Evolutionary conservation across 2,329 filamentous ascomycete genomes (phyloP).

Genomic region (Penicillium palitans): DNA sequence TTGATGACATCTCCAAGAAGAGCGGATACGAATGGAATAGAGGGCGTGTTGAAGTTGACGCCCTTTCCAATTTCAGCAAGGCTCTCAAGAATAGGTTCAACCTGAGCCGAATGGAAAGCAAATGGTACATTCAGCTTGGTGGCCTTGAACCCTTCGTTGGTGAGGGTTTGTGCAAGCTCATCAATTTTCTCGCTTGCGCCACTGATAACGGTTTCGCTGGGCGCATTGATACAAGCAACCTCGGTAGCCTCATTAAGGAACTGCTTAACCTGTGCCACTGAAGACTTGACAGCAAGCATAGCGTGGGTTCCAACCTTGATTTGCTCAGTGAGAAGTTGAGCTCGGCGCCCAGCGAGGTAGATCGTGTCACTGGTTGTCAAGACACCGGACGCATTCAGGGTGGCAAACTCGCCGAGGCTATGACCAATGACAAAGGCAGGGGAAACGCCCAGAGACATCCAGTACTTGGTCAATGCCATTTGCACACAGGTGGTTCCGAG

Average conservation of each 20-base stretch:
- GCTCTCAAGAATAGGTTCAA: constrained; percentile 47
- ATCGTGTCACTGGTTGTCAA: constrained; percentile 46
- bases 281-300: constrained; percentile 47
- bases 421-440: constrained; percentile 31
- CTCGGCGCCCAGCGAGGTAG: constrained; percentile 63
- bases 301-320: constrained; percentile 45
- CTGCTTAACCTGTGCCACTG: constrained; percentile 35
- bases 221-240: constrained; percentile 47
- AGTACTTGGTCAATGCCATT: constrained; percentile 43
- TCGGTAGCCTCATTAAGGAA: constrained; percentile 34
- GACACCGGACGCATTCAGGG: constrained; percentile 39
- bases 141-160: constrained; percentile 40
- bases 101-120: constrained; percentile 50
- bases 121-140: constrained; percentile 48
- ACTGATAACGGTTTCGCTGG: constrained; percentile 47
- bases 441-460: constrained; percentile 32
- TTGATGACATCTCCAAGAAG: constrained; percentile 46
- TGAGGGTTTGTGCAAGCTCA: constrained; percentile 36
- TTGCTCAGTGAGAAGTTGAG: constrained; percentile 42
- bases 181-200: constrained; percentile 41
- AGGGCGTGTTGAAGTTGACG: constrained; percentile 42
- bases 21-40: constrained; percentile 49
- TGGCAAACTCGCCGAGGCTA: constrained; percentile 44
- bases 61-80: constrained; percentile 41
- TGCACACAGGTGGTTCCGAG: constrained; percentile 43